phyloP scores from a whole-genome alignment of 2,329 filamentous ascomycete genomes.

The Claviceps maximensis region DNA sequence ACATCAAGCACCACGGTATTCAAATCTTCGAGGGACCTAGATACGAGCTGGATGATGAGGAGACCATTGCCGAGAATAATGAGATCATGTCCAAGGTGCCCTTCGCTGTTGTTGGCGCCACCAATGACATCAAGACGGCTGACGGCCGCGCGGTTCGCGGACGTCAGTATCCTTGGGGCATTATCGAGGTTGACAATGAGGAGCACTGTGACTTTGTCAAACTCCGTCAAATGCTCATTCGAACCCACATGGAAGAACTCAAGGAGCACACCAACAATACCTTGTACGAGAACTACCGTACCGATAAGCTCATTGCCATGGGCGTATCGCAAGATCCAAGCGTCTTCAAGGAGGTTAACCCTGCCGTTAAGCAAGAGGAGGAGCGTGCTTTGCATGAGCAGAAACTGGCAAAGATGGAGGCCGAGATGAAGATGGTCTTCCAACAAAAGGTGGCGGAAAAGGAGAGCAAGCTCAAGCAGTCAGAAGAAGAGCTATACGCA shows the following conservation, averaged over 20 bases:
- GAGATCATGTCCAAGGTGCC: conserved; percentile 99
- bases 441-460: conserved; percentile 99
- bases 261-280: conserved; percentile 99
- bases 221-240: conserved; percentile 98
- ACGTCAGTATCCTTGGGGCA: conserved; percentile 93
- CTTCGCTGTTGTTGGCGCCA: conserved; percentile 94
- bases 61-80: conserved; percentile 99
- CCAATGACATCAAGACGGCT: conserved; percentile 78
- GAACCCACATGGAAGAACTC: conserved; percentile 99
- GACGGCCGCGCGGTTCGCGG: conserved; percentile 94
- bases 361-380: conserved; percentile 98
- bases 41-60: conserved; percentile 97
- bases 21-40: conserved; percentile 98
- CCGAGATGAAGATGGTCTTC: conserved; percentile 99
- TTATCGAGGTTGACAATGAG: conserved; percentile 98
- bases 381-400: conserved; percentile 96
- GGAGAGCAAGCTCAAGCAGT: conserved; percentile 98
- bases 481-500: conserved; percentile 96
- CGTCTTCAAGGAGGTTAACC: conserved; percentile 99
- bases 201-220: conserved; percentile 99
- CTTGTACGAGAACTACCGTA: conserved; percentile 99
- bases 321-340: conserved; percentile 96
- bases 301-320: conserved; percentile 97
- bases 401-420: conserved; percentile 99
- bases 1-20: conserved; percentile 94